Percentiles rank a stretch among this genome's conserved stretches.
Conservation (phyloP, 2,329 filamentous ascomycete species). For the Periconia macrospinosa region DNA sequence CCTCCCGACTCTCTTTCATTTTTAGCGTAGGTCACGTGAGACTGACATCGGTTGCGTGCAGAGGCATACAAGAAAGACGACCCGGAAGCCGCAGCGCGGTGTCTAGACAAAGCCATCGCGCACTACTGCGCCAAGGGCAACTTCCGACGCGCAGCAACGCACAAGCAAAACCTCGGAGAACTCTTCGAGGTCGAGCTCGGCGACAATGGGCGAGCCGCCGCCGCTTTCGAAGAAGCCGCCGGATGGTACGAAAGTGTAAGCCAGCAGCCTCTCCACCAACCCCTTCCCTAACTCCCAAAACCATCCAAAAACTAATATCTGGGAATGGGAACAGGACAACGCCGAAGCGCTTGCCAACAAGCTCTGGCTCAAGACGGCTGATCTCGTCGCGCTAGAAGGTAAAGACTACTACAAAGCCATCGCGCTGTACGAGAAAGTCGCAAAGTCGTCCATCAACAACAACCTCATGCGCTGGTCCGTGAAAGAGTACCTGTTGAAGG, state of each 20-base stretch:
- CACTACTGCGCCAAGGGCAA: slow-evolving; percentile 90
- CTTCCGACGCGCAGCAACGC: slow-evolving; percentile 84
- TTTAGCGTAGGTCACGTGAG: slow-evolving; percentile 3
- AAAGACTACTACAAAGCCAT: slow-evolving; percentile 57
- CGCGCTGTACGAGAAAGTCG: slow-evolving; percentile 74
- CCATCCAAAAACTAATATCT: slow-evolving; percentile 17
- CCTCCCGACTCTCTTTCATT: not conserved
- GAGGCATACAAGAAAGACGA: slow-evolving; percentile 85
- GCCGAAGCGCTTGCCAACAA: slow-evolving; percentile 77
- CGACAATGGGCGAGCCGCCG: slow-evolving; percentile 76
- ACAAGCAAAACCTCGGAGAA: slow-evolving; percentile 87
- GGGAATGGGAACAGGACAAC: slow-evolving; percentile 29
- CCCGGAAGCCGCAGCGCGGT: slow-evolving; percentile 79
- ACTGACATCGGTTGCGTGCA: slow-evolving; percentile 15
- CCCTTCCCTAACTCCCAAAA: slow-evolving; percentile 4
- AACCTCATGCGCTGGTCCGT: slow-evolving; percentile 68
- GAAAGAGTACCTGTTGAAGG: slow-evolving; percentile 95
- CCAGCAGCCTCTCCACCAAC: too few relatives aligned
- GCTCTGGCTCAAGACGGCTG: slow-evolving; percentile 87
- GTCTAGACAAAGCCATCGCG: slow-evolving; percentile 75
- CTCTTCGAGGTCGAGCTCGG: slow-evolving; percentile 80
- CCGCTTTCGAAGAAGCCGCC: slow-evolving; percentile 82
- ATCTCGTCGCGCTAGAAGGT: slow-evolving; percentile 76
- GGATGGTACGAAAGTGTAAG: slow-evolving; percentile 73
- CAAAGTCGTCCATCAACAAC: slow-evolving; percentile 76